Base-by-base conservation (phyloP, 257 asterid species). In the Lantana camara region DNA sequence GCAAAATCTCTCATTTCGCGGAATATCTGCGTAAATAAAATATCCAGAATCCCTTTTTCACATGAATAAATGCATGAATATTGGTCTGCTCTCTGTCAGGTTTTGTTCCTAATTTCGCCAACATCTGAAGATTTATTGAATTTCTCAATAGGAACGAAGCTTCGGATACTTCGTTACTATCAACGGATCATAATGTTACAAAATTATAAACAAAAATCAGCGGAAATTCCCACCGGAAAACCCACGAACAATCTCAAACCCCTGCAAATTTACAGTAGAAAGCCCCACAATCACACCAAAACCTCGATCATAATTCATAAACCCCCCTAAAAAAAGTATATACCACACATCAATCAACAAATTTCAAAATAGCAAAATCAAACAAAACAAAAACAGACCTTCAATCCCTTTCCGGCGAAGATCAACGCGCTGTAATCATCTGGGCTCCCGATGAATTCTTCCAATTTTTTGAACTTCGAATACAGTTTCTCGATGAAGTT, bases 71-170 rank as follows among this genome's bases (percentile, higher is more conserved):
- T 50, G 75, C 60, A 46, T 37, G 49, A 42, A 44, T 67, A 66
- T 71, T 61, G 67, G 64, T 69, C 60, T 40, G 72, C 58, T 38
- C 61, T 57, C 56, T 53, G 73, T 64, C 75, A 68, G 77, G 53
- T 53, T 54, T 62, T 73, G 71, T 49, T 60, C 81, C 73, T 57
- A 32, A 53, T 50, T 61, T 58, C 47, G 21, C 73, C 60, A 35
- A 55, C 83, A 80, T 55, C 50, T 38, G 15, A 27, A 75, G 68
- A 59, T 65, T 76, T 73, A 66, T 46, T 40, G 44, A 64, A 60
- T 52, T 57, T 62, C 50, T 69, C 77, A 42, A n/a, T n/a, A n/a
- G 27, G 52, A 69, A 69, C 44, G 69, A 70, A 69, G 71, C 74
- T 73, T 12, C 79, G 57, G 20, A 46, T 40, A 64, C 40, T 7